phyloP scores from a whole-genome alignment of 306 rosid genomes.

The Lathyrus aphaca region DNA sequence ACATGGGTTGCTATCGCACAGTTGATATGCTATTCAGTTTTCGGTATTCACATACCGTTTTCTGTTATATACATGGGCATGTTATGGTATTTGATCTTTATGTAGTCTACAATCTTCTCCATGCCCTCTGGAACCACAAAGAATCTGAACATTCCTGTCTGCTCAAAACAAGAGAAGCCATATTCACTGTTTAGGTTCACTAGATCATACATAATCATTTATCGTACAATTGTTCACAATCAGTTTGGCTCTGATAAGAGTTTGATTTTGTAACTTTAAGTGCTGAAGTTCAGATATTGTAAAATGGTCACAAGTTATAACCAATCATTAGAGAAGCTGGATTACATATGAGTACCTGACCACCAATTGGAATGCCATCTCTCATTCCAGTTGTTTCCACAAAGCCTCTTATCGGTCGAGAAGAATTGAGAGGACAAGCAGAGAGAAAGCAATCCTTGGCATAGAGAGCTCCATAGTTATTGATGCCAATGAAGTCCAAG shows the following conservation, averaged over 20 bases:
- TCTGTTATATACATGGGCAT: conserved; percentile 65
- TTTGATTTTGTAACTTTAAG: not conserved
- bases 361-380: conserved; percentile 67
- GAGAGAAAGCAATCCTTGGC: conserved; percentile 55
- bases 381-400: conserved; percentile 38
- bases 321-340: not conserved
- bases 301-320: not conserved
- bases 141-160: conserved; percentile 58
- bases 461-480: conserved; percentile 60
- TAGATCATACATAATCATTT: not conserved
- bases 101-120: conserved; percentile 56
- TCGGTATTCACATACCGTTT: conserved; percentile 54
- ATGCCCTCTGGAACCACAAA: conserved; percentile 71
- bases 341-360: conserved; percentile 41
- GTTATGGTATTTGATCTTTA: conserved; percentile 56
- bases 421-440: conserved; percentile 43
- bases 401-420: conserved; percentile 57
- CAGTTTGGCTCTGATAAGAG: not conserved
- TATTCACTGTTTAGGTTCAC: not conserved
- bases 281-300: not conserved
- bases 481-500: conserved; percentile 63
- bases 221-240: not conserved
- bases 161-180: conserved; percentile 13
- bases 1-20: no score
- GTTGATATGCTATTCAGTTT: not conserved